Base-by-base conservation (phyloP, 371 early-diverging fungal genomes). In the Encephalitozoon hellem region DNA sequence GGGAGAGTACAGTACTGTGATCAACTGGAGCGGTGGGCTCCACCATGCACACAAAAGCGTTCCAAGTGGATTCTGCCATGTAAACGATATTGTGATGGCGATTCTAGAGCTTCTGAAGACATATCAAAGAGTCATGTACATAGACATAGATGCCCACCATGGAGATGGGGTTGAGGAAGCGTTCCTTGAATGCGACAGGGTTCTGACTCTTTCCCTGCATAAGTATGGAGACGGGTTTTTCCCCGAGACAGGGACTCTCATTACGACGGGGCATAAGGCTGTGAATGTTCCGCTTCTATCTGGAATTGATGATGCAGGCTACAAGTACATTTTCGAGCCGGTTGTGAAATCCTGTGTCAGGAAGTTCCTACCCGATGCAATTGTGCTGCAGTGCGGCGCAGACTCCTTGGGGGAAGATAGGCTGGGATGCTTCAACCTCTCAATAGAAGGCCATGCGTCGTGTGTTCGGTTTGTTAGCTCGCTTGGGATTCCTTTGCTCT, bases 71-170 rank as follows among this genome's bases (percentile, higher is more conserved):
- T 95, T 95, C 80, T 95, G 95, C 85, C 94, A 92, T 79, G 90
- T 92, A 5, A 94, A 94, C 77, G 94, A 95, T 79, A 94, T 94
- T 81, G 94, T 94, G 0, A 84, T 94, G 34, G 91, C 90, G 4
- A 92, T 91, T 34, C 85, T 91, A 68, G 91, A 94, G 77, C 83
- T 95, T 18, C 84, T 95, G 38, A 87, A 91, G 86, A 87, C 81
- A 68, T 80, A 85, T 54, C 54, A 67, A 47, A 88, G 93, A 30
- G 92, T 94, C 0, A 83, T 94, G 9, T 94, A 94, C 79, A 88
- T 94, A 15, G 95, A 94, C 77, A 93, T 93, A 77, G 95, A 94
- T 81, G 90, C 93, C 69, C 95, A 94, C 83, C 95, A 94, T 78
- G 95, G 95, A 23, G 95, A 94, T 80, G 95, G 94, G 45, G 95